Evolutionary conservation across 2,329 filamentous ascomycete species (phyloP).

Genomic region (Trichoderma sp.): DNA sequence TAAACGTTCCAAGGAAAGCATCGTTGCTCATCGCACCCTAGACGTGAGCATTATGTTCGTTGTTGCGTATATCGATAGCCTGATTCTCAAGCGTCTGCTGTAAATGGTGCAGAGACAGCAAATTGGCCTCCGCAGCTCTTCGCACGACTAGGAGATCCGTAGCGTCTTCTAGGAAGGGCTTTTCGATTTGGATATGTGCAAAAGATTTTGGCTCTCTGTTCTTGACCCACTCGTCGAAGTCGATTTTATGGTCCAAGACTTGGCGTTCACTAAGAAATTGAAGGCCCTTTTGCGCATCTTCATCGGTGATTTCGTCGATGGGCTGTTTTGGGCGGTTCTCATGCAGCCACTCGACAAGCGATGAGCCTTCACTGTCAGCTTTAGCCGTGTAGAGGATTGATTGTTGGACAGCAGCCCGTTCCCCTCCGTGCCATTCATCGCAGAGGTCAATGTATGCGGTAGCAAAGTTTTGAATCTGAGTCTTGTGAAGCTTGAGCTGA

Average conservation of each 20-base stretch:
- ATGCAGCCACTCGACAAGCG: constrained; percentile 3
- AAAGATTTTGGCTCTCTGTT: not conserved
- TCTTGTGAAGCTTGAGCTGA: not conserved
- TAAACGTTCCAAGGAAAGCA: constrained; percentile 6
- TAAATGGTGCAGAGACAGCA: not conserved
- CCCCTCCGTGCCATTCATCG: constrained; percentile 20
- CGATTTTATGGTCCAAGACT: not conserved
- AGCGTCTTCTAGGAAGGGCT: not conserved
- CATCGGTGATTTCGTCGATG: not conserved
- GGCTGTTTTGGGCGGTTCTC: constrained; percentile 6
- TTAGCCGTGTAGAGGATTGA: not conserved
- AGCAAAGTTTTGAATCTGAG: constrained; percentile 11
- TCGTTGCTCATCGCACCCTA: not conserved
- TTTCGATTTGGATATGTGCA: not conserved
- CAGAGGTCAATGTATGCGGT: constrained; percentile 3
- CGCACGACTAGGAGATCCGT: constrained; percentile 3
- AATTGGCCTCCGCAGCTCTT: not conserved
- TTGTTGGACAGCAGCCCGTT: not conserved
- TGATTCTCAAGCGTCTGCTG: not conserved
- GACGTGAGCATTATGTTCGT: not conserved
- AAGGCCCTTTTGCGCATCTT: constrained; percentile 9
- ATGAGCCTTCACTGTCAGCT: not conserved
- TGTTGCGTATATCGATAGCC: not conserved
- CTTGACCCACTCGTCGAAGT: not conserved
- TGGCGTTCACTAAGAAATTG: not conserved